A percentile compares a stretch with the other conserved stretches of the same genome.
phyloP scores from a whole-genome alignment of 2,329 filamentous ascomycete genomes.

The Cytospora piceae region DNA sequence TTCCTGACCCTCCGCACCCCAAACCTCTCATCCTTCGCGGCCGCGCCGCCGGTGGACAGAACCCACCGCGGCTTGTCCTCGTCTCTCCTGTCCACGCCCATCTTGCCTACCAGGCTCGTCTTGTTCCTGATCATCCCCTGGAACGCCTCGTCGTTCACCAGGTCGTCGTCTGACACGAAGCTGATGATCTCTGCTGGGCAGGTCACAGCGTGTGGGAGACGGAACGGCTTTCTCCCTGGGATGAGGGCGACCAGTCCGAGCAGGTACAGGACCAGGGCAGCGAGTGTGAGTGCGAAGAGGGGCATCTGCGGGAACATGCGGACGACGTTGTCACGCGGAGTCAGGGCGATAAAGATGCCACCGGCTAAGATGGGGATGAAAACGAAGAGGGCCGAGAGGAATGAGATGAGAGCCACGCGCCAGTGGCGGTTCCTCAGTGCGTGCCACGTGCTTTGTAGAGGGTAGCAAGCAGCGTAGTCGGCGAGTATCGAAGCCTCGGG shows the following conservation, averaged over 20 bases:
- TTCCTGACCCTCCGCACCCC: constrained; percentile 50
- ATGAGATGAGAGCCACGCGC: constrained; percentile 64
- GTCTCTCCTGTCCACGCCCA: constrained; percentile 58
- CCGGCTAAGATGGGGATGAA: constrained; percentile 70
- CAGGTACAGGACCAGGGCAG: constrained; percentile 71
- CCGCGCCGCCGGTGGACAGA: constrained; percentile 48
- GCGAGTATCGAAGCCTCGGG: constrained; percentile 68
- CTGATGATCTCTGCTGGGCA: constrained; percentile 77
- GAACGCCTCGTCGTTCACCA: constrained; percentile 75
- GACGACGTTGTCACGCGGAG: constrained; percentile 53
- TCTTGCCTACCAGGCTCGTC: constrained; percentile 67
- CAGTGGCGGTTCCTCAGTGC: constrained; percentile 66
- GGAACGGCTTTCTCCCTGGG: constrained; percentile 61
- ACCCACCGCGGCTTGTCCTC: constrained; percentile 57
- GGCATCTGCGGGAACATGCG: constrained; percentile 74
- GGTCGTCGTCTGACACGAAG: constrained; percentile 73
- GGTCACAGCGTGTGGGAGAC: constrained; percentile 73
- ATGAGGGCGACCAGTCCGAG: constrained; percentile 65
- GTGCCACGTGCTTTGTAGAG: constrained; percentile 60
- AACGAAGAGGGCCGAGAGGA: constrained; percentile 62
- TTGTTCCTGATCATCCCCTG: constrained; percentile 65
- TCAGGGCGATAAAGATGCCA: constrained; percentile 75
- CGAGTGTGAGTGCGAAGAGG: constrained; percentile 73
- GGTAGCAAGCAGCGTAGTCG: constrained; percentile 71
- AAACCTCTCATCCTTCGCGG: constrained; percentile 42